Evolutionary conservation across 2,329 filamentous ascomycete genomes (phyloP).

Genomic region (Paracoccidioides brasiliensis): DNA sequence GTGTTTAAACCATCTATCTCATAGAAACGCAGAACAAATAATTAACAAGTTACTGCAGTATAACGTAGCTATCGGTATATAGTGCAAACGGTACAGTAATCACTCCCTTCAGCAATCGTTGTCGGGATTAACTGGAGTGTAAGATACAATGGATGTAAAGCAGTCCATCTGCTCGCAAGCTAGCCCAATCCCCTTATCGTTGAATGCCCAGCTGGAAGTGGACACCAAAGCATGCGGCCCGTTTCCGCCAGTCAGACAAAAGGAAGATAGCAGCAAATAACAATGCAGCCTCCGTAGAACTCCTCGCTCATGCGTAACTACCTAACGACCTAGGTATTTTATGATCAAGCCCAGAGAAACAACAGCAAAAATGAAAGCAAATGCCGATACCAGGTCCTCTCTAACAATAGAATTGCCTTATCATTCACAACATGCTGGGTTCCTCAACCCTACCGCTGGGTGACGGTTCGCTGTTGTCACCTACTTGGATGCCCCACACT

Average conservation of each 20-base stretch:
- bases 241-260: neutral
- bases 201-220: neutral
- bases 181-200: neutral
- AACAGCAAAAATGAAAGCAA: too few species aligned
- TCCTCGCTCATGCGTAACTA: neutral
- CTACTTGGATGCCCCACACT: conserved; percentile 28
- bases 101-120: neutral
- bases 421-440: neutral
- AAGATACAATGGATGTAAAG: neutral
- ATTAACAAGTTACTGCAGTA: neutral
- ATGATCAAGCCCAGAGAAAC: too few species aligned
- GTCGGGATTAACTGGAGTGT: neutral
- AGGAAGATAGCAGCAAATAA: neutral
- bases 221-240: neutral
- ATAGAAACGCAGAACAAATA: neutral
- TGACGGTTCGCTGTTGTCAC: conserved; percentile 7
- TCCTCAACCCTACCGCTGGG: neutral
- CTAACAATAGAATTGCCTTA: neutral
- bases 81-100: neutral
- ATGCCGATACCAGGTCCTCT: neutral
- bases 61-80: neutral
- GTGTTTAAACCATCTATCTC: neutral
- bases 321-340: too few species aligned
- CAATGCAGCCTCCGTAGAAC: neutral
- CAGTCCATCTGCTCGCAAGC: neutral